Evolutionary conservation across 2,329 filamentous ascomycete species (phyloP).

Genomic region (Dactylonectria macrodidyma): DNA sequence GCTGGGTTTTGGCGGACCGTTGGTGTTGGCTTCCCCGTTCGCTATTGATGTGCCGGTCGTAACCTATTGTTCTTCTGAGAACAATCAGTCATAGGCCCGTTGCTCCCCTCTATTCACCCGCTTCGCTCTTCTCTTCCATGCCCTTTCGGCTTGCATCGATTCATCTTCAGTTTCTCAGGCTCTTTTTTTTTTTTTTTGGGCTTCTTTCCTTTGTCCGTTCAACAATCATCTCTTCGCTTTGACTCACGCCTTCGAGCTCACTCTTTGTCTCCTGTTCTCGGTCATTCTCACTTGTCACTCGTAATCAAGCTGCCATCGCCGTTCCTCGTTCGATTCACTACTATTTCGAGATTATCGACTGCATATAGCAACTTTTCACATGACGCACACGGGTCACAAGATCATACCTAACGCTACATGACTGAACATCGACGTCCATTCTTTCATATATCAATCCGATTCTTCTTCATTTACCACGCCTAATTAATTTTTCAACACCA

Average conservation of each 20-base stretch:
- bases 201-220: conserved; percentile 45
- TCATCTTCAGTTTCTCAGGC: conserved; percentile 26
- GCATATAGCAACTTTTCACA: conserved; percentile 19
- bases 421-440: conserved; percentile 28
- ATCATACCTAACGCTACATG: conserved; percentile 28
- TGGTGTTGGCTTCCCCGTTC: conserved; percentile 17
- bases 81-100: conserved; percentile 16
- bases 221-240: conserved; percentile 29
- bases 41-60: conserved; percentile 12
- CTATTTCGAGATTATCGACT: conserved; percentile 23
- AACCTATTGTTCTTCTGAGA: conserved; percentile 18
- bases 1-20: conserved; percentile 36
- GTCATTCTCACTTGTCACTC: conserved; percentile 20
- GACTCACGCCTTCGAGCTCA: conserved; percentile 20
- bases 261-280: conserved; percentile 33
- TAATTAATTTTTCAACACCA: conserved; percentile 24
- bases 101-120: conserved; percentile 13
- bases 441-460: conserved; percentile 6
- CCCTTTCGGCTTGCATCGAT: conserved; percentile 17
- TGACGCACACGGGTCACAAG: conserved; percentile 24
- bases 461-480: conserved; percentile 16
- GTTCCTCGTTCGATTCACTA: conserved; percentile 15
- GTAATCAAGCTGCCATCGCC: conserved; percentile 16
- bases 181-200: conserved; percentile 29
- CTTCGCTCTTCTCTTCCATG: conserved; percentile 8